Evolutionary conservation across 192 early-diverging fungal species (phyloP).

Genomic region (Gonapodya sp.): DNA sequence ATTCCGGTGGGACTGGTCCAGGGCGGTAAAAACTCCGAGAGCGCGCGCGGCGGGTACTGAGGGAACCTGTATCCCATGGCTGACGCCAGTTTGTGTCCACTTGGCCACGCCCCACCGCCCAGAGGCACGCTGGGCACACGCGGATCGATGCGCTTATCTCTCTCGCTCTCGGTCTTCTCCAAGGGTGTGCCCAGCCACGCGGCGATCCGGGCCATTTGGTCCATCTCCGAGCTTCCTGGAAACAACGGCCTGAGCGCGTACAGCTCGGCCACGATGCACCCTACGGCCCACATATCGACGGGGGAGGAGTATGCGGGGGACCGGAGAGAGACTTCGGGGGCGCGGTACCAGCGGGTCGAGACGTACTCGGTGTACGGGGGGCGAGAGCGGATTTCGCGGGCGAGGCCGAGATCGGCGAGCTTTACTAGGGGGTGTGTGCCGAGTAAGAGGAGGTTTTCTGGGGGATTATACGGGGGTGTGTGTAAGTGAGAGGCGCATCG

Average conservation of each 20-base stretch:
- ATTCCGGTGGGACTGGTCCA: slow-evolving; percentile 76
- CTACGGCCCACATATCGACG: slow-evolving; percentile 95
- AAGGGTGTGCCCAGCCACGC: slow-evolving; percentile 89
- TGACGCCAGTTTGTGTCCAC: slow-evolving; percentile 53
- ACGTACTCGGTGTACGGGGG: slow-evolving; percentile 96
- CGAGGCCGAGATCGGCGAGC: slow-evolving; percentile 94
- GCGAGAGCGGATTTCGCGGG: slow-evolving; percentile 75
- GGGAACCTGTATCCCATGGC: slow-evolving; percentile 62
- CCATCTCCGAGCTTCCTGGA: slow-evolving; percentile 86
- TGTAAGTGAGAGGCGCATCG: neutral
- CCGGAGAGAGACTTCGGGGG: slow-evolving; percentile 85
- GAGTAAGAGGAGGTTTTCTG: slow-evolving; percentile 80
- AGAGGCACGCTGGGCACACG: neutral
- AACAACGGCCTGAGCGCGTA: slow-evolving; percentile 79
- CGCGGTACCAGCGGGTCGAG: slow-evolving; percentile 95
- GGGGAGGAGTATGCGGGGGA: slow-evolving; percentile 76
- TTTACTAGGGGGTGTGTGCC: slow-evolving; percentile 54
- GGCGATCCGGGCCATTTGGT: slow-evolving; percentile 90
- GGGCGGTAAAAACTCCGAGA: slow-evolving; percentile 73
- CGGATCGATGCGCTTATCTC: neutral
- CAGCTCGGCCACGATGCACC: slow-evolving; percentile 86
- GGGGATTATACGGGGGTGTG: neutral
- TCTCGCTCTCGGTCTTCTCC: neutral
- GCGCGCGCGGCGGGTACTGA: slow-evolving; percentile 75
- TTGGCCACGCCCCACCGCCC: neutral